Base-by-base conservation (phyloP, 139 green algal genomes). In the Medakamo hakoo region DNA sequence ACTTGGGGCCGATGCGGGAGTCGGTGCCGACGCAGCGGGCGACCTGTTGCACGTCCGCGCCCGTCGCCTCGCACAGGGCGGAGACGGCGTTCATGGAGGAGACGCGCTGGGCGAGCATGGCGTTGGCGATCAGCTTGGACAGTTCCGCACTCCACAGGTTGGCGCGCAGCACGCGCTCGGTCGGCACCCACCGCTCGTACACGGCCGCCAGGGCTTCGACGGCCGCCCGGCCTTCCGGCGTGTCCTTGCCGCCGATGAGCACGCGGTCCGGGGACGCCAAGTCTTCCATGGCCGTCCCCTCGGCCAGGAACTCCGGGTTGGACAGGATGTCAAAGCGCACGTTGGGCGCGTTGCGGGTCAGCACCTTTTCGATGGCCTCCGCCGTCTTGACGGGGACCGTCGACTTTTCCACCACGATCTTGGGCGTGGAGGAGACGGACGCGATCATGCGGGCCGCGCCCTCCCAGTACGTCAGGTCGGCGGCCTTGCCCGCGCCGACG, bases 331-430 rank as follows among this genome's bases (percentile, higher is more conserved):
- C 87, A 73, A 95, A 96, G 26, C 86, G 65, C 0, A 94, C 82
- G 23, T 66, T 66, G 14, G 72, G 67, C 75, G 83, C 90, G 70
- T 92, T 94, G 30, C 85, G 74, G 31, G 75, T 68, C 40, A 94
- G 76, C 57, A 94, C 88, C 86, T 95, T 95, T 62, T 81, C 85
- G 60, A 99, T 97, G 20, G 93, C 93, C 72, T 99, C 91, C 4
- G 93, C 93, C 0, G 93, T 99, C 74, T 98, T 97, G 22, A 99
- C 93, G 21, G 93, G 93, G 52, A 99, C 93, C 4, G 93, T 99
- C 14, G 86, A 96, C 82, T 99, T 99, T 81, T 99, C 93, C 57
- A 99, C 93, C 22, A 99, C 86, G 68, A 98, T 95, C 79, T 98
- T 98, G 74, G 68, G 82, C 55, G 67, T 77, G 30, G 73, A 94